Base-by-base conservation (phyloP, 768 basidiomycete genomes). In the Mycena chlorophos region DNA sequence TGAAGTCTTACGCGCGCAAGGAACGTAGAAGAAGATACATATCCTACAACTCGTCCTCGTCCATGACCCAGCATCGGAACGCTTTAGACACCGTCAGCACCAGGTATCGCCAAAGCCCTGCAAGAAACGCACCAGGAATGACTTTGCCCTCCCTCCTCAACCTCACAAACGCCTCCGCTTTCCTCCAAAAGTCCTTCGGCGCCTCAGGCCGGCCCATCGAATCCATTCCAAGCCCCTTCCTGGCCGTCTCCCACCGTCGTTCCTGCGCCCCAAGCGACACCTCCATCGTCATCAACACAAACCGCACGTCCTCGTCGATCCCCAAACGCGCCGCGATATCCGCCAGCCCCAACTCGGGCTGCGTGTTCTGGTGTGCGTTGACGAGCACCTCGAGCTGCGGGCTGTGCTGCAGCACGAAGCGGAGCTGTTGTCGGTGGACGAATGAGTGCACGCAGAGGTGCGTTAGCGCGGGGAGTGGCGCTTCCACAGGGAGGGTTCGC, bases 281-380 rank as follows among this genome's bases (percentile, higher is more conserved):
- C 34, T 56, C 55, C 1, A 56, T 17, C 2, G 55, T 26, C 13
- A 39, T 40, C n/a, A 60, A 37, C 3, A 60, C 59, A 22, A 60
- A 48, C 1, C 59, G 59, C 23, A 52, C 55, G 20, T 60, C 58
- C 10, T 56, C 49, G 2, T 26, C 40, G 20, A 60, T 52, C 12
- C 25, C 26, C 16, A 60, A 51, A 3, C 54, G 29, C 10, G 10
- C 54, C 16, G 48, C 48, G n/a, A 60, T 56, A 34, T 56, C 54
- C 28, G 54, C 58, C 12, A 55, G 47, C 20, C 51, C 54, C 58
- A 54, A 60, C 48, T 60, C 58, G 5, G 54, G 58, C 39, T 56
- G 54, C 5, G 51, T 39, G 5, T 50, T 40, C 5, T 39, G 51
- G 40, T 60, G 54, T 45, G 56, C 49, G 23, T 56, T 56, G 31